These are phyloP conservation scores for Themeda triandra DNA, from an alignment of 176 grass and related monocot species.

Conservation along the genomic window DNA sequence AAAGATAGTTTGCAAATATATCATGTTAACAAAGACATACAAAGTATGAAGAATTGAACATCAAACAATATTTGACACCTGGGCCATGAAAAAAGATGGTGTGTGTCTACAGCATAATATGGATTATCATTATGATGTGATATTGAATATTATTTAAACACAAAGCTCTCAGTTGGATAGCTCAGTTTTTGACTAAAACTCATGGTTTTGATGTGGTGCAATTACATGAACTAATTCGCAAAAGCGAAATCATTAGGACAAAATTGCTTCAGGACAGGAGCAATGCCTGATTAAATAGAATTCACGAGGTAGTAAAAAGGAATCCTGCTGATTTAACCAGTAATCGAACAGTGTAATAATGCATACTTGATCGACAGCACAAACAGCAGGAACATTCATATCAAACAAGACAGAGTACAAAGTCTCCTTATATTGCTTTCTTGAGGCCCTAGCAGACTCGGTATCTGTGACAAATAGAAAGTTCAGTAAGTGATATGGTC, in stretches of 20 bases:
- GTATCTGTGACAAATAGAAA: conserved; percentile 62
- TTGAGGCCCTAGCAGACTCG: conserved; percentile 80
- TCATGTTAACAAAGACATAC: not conserved
- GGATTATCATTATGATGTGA: not conserved
- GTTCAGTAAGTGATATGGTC: not conserved
- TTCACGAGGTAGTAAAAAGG: not conserved
- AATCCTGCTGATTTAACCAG: not conserved
- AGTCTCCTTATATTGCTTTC: conserved; percentile 76
- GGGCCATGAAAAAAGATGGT: not conserved
- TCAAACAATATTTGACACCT: not conserved
- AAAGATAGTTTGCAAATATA: not conserved
- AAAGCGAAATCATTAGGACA: not conserved
- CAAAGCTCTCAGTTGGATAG: not conserved
- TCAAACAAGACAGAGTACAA: conserved; percentile 86
- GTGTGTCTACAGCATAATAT: not conserved
- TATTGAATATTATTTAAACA: not conserved
- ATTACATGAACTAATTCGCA: not conserved
- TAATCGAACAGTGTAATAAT: conserved; percentile 11
- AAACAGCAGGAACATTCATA: conserved; percentile 95
- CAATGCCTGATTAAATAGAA: not conserved
- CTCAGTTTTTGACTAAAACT: not conserved
- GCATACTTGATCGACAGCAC: conserved; percentile 81
- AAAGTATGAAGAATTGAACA: not conserved
- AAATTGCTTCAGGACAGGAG: not conserved
- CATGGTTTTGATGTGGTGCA: not conserved